Evolutionary conservation across 2,329 filamentous ascomycete species (phyloP).

Genomic region (Epichloe sp.): DNA sequence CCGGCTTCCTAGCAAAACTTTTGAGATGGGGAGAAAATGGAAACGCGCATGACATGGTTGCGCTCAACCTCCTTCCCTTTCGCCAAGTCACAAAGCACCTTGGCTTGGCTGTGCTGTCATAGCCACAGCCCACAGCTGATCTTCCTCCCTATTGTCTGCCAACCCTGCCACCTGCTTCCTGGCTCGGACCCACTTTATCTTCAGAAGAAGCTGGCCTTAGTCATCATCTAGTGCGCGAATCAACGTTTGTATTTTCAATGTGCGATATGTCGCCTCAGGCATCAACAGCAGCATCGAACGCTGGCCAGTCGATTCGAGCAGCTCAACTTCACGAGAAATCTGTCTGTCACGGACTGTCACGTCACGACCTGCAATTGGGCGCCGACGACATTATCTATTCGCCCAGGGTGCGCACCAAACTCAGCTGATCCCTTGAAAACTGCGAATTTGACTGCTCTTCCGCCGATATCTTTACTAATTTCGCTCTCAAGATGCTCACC

Average conservation of each 20-base stretch:
- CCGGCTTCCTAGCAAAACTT: constrained; percentile 38
- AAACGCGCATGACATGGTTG: constrained; percentile 8
- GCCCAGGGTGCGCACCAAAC: constrained; percentile 11
- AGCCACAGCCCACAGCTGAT: background rate
- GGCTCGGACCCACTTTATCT: background rate
- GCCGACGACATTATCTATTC: constrained; percentile 16
- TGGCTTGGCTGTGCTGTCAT: background rate
- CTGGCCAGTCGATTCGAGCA: background rate
- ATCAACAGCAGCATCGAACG: background rate
- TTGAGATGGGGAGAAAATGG: constrained; percentile 22
- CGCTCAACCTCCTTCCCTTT: background rate
- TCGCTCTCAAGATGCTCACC: constrained; percentile 41
- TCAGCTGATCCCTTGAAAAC: background rate
- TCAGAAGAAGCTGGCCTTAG: background rate
- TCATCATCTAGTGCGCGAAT: background rate
- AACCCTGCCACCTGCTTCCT: background rate
- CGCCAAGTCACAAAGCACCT: constrained; percentile 1
- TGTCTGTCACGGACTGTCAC: constrained; percentile 3
- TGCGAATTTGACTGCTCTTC: background rate
- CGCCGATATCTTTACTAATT: background rate
- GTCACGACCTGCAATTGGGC: constrained; percentile 23
- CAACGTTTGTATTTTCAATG: background rate
- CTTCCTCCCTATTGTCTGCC: background rate
- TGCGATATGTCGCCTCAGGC: constrained; percentile 21
- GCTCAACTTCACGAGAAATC: background rate